Evolutionary conservation across 2,329 filamentous ascomycete genomes (phyloP).

Genomic region (Fusarium sp.): DNA sequence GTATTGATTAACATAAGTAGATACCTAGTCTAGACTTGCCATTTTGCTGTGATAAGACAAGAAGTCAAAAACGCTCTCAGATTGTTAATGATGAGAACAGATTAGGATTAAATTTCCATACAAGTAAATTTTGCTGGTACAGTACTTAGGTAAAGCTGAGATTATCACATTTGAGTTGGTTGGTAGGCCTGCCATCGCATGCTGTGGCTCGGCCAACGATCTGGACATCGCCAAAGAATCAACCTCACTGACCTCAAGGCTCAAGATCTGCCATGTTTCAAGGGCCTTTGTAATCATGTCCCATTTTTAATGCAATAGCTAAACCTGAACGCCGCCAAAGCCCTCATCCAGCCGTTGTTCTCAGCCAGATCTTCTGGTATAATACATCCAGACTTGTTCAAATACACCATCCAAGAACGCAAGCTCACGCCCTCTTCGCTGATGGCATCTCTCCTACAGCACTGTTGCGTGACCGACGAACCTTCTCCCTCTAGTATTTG

Average conservation of each 20-base stretch:
- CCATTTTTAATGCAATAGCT: constrained; percentile 51
- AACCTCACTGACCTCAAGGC: constrained; percentile 11
- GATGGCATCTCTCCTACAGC: constrained; percentile 1
- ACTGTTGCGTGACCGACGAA: background rate
- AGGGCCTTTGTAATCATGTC: constrained; percentile 45
- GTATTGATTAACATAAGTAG: background rate
- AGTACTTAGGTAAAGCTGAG: background rate
- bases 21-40: background rate
- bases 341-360: constrained; percentile 49
- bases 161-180: background rate
- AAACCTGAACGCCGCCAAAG: constrained; percentile 57
- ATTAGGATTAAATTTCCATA: background rate
- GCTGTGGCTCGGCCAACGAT: constrained; percentile 10
- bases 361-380: constrained; percentile 53
- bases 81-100: background rate
- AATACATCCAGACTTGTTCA: constrained; percentile 54
- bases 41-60: background rate
- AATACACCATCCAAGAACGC: constrained; percentile 31
- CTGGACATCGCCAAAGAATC: background rate
- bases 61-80: background rate
- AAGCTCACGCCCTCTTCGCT: constrained; percentile 9
- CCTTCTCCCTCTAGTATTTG: constrained; percentile 30
- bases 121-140: background rate
- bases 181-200: constrained; percentile 1
- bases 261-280: constrained; percentile 23